Evolutionary conservation across 1,284 basidiomycete species (phyloP).

Genomic region (Ganoderma leucocontextum): DNA sequence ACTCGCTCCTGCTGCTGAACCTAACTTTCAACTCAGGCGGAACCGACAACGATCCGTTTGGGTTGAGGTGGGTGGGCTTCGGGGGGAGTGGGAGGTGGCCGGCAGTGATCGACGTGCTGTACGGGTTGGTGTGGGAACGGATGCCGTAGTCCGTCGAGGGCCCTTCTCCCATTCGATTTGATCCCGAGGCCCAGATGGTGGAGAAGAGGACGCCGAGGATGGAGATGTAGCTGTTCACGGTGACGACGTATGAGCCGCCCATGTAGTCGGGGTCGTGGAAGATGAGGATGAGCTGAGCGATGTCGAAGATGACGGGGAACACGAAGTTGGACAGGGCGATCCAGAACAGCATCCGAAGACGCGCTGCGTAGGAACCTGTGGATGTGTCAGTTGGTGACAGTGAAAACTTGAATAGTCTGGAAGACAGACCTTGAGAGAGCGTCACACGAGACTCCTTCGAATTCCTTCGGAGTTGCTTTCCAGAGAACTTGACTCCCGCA

Average conservation of each 20-base stretch:
- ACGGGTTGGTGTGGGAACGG: neutral
- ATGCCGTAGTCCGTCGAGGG: neutral
- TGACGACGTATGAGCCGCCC: slow-evolving; percentile 23
- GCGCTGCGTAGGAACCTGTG: neutral
- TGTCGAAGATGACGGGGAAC: slow-evolving; percentile 40
- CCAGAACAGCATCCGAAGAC: slow-evolving; percentile 29
- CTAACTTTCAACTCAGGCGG: neutral
- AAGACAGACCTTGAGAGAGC: neutral
- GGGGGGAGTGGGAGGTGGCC: neutral
- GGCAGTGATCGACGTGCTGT: neutral
- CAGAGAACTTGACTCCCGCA: neutral
- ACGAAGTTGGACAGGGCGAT: slow-evolving; percentile 43
- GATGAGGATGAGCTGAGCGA: slow-evolving; percentile 35
- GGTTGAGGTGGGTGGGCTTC: neutral
- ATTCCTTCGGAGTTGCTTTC: neutral
- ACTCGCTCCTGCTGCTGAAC: neutral
- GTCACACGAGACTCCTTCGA: neutral
- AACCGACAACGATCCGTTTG: neutral
- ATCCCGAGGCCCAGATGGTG: slow-evolving; percentile 30
- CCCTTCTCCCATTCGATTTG: neutral
- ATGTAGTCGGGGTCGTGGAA: slow-evolving; percentile 19
- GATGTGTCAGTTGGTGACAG: neutral
- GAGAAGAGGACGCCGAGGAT: slow-evolving; percentile 37
- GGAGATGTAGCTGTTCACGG: slow-evolving; percentile 30
- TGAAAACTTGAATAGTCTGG: neutral